Evolutionary conservation across 176 grass and related monocot species (phyloP), one percentile per base, ranked within the genome.

Genomic region (Elymus sibiricus): DNA sequence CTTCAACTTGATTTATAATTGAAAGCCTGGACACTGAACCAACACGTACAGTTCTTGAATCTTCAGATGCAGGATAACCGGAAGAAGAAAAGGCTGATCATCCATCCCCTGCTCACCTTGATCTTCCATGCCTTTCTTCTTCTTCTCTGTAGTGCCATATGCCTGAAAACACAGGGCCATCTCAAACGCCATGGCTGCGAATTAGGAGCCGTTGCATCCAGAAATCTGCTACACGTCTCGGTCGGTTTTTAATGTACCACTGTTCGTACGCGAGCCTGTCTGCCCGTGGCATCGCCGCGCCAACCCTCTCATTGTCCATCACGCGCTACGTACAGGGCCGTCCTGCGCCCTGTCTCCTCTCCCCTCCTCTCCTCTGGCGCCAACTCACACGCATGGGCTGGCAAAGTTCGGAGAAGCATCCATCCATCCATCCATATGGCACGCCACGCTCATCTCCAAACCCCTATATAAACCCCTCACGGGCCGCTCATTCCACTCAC

Each of bases 401-500:
- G 17, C 56, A 63, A 64, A 6, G 73, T 78, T 84, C 75, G 40
- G 17, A 26, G 75, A 67, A 66, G 2, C 29, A 29, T 29, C 79
- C 86, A 86, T 89, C 87, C 82, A 71, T 6, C 16, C 51, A 9
- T 14, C 70, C 72, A 8, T 19, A 63, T 24, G 7, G 27, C 24
- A 68, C 11, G 28, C 70, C 58, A 35, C 65, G 28, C 75, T 51
- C 13, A 51, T 77, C 77, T 31, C 69, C 67, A 76, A 35, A 74
- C 87, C 85, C 80, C 89, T 93, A 93, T 93, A 95, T 94, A 93
- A 93, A 89, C 83, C 88, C 67, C 9, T 27, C 87, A 13, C 74
- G 8, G 22, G 12, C 53, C 10, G 64, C 59, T 25, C 64, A 40
- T 51, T 63, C 73, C 88, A 84, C 75, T 65, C 82, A 80, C 77